Evolutionary conservation across 2,329 filamentous ascomycete species (phyloP), one percentile per base, ranked within the genome.

Genomic region (Lachnellula subtilissima): DNA sequence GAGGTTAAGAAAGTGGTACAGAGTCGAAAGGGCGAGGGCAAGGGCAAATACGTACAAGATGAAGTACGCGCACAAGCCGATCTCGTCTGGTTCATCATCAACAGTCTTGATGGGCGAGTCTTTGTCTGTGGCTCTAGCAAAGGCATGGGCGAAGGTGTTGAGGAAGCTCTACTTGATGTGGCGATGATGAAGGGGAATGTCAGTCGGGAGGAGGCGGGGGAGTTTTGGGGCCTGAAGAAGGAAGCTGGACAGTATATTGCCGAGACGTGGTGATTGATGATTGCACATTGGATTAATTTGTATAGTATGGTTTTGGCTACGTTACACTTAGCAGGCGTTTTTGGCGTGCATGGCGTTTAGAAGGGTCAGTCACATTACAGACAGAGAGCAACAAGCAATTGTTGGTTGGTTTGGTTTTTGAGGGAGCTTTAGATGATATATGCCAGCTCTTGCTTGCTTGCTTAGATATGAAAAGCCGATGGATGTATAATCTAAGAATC

Each of bases 41-140:
- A 91, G 64, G 89, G 90, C 61, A 87, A 88, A 62, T 99, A 99
- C 69, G 94, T 99, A 2, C 94, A 99, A 70, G 94, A 99, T 67
- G 94, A 97, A 73, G 93, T 99, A 8, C 79, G 83, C 11, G 81
- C 89, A 61, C 94, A 97, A 71, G 90, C 92, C 1, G 94, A 97
- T 69, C 81, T 97, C n/a, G 93, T 97, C 15, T 99, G 94, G 94
- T 96, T 91, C 72, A 91, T 97, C 61, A 89, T 96, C 78, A 97
- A 97, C 71, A 86, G 91, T 2, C 79, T 97, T n/a, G 94, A 99
- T 67, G 94, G 94, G 1, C 86, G 94, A 52, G 86, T 97, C 52
- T 99, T 99, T 70, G 94, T 99, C 56, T 99, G 94, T 71, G 94
- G 94, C 50, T 95, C 89, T 73, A 91, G 86, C 68, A 91, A 90